These are phyloP conservation scores for Clarireedia monteithiana DNA, from an alignment of 2,329 filamentous ascomycete genomes.

Conservation along the genomic window DNA sequence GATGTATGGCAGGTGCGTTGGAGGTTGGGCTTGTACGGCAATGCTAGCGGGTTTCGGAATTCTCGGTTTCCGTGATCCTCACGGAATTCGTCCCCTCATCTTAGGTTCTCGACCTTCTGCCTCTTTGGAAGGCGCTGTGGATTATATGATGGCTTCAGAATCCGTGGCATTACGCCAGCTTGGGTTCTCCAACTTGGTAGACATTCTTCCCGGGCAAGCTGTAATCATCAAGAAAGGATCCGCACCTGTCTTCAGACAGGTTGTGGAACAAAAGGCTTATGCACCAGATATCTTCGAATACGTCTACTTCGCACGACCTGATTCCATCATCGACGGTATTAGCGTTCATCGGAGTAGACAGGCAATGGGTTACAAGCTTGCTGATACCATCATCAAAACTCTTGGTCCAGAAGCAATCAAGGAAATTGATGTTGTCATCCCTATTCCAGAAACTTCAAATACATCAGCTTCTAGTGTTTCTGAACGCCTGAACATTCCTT, in stretches of 20 bases:
- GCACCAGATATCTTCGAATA: constrained; percentile 83
- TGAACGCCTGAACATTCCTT: constrained; percentile 67
- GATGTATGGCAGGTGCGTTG: constrained; percentile 66
- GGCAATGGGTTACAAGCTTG: constrained; percentile 79
- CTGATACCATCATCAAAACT: constrained; percentile 59
- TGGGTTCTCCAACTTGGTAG: constrained; percentile 66
- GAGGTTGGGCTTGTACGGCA: constrained; percentile 72
- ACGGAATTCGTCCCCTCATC: constrained; percentile 77
- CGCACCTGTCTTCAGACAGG: constrained; percentile 66
- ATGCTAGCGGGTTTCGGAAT: constrained; percentile 79
- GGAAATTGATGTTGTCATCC: constrained; percentile 78
- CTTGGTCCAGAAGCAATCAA: constrained; percentile 62
- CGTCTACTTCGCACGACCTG: constrained; percentile 80
- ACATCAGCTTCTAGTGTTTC: constrained; percentile 72
- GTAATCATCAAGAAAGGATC: constrained; percentile 78
- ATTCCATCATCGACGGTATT: constrained; percentile 79
- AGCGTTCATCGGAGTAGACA: constrained; percentile 77
- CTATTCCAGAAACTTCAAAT: constrained; percentile 76
- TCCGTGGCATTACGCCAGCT: constrained; percentile 77
- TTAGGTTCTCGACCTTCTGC: constrained; percentile 66
- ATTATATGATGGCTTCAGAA: constrained; percentile 91
- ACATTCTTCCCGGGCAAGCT: constrained; percentile 77
- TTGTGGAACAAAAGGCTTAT: constrained; percentile 60
- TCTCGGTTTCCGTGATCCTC: constrained; percentile 69
- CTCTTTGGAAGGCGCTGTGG: constrained; percentile 53